Conservation (phyloP, 345 rosid genomes). For the Viola odorata region DNA sequence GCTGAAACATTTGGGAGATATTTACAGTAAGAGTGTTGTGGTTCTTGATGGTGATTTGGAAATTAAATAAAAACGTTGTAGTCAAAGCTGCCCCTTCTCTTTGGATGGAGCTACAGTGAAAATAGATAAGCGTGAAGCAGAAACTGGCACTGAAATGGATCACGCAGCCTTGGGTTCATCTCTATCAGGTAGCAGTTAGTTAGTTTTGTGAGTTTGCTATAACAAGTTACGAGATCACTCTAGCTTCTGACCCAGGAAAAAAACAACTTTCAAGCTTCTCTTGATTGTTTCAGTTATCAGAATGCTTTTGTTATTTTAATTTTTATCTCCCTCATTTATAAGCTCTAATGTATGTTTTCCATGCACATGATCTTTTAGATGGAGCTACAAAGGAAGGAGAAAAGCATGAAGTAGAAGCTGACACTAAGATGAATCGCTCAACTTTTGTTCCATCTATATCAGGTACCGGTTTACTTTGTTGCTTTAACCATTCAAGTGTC, state of each 20-base stretch:
- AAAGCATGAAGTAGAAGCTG: conserved; percentile 29
- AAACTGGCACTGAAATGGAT: background rate
- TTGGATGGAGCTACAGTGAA: background rate
- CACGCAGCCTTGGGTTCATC: background rate
- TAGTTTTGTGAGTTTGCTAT: background rate
- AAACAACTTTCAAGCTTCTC: background rate
- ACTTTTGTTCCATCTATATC: conserved; percentile 15
- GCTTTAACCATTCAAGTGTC: background rate
- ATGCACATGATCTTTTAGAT: background rate
- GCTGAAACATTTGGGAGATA: conserved; percentile 24
- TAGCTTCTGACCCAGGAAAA: background rate
- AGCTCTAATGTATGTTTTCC: background rate
- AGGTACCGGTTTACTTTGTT: conserved; percentile 19
- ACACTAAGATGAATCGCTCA: conserved; percentile 25
- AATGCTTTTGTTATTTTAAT: background rate
- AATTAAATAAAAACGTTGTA: conserved; percentile 14
- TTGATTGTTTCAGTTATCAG: background rate
- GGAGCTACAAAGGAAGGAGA: background rate
- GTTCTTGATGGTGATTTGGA: conserved; percentile 3
- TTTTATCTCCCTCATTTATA: background rate
- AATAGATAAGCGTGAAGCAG: background rate
- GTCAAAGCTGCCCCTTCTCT: conserved; percentile 10
- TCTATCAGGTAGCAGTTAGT: background rate
- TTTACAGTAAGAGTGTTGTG: conserved; percentile 17
- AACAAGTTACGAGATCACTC: too few relatives aligned